Evolutionary conservation across 768 basidiomycete species (phyloP).

Genomic region (Naematelia aurantialba): DNA sequence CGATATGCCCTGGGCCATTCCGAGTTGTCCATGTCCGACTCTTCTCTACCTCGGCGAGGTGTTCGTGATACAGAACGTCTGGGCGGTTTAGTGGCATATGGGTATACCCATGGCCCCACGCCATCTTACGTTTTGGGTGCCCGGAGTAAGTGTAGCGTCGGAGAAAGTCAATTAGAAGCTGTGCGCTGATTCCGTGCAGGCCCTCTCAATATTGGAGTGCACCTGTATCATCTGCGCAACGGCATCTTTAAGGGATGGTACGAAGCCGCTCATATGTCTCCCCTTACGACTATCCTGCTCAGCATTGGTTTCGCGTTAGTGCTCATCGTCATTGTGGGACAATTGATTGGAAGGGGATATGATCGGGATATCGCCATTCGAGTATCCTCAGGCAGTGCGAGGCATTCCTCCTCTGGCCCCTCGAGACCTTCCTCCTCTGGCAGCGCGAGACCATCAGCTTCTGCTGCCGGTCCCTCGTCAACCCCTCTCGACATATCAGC

Average conservation of each 20-base stretch:
- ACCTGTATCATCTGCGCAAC: constrained; percentile 10
- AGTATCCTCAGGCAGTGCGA: not conserved
- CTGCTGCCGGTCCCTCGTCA: not conserved
- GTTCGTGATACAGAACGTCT: not conserved
- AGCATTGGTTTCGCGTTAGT: constrained; percentile 4
- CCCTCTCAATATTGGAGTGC: constrained; percentile 3
- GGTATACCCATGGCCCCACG: constrained; percentile 1
- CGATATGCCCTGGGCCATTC: not conserved
- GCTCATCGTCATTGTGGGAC: constrained; percentile 18
- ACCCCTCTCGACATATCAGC: not conserved
- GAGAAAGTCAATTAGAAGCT: not conserved
- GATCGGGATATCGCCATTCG: constrained; percentile 18
- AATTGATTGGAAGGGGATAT: constrained; percentile 25
- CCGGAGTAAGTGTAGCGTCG: not conserved
- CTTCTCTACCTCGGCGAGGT: not conserved
- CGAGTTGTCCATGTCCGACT: not conserved
- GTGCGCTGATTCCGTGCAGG: not conserved
- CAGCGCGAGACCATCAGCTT: not conserved
- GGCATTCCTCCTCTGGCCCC: constrained; percentile 1
- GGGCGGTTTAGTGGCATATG: constrained; percentile 1
- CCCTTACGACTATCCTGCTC: constrained; percentile 12
- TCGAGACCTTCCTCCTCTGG: not conserved
- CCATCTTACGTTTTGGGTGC: not conserved
- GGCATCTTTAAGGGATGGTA: constrained; percentile 16
- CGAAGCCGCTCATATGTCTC: constrained; percentile 12